Evolutionary conservation across 2,329 filamentous ascomycete species (phyloP).

Genomic region (Neonectria ditissima): DNA sequence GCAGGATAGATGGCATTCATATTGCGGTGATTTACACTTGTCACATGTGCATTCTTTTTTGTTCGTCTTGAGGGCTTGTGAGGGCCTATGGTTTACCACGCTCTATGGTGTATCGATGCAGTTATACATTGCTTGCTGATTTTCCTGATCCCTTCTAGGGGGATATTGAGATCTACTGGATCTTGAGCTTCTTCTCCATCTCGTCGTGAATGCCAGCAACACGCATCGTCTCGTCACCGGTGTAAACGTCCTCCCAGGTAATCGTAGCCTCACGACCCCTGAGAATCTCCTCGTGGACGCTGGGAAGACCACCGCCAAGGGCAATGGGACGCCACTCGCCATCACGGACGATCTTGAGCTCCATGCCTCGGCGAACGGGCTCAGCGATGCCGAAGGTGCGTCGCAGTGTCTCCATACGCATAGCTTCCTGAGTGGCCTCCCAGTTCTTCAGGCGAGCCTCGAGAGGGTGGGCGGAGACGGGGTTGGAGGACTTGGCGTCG

Average conservation of each 20-base stretch:
- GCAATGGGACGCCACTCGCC: constrained; percentile 83
- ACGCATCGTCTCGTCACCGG: constrained; percentile 79
- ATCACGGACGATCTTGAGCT: constrained; percentile 86
- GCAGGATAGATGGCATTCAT: constrained; percentile 35
- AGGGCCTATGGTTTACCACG: constrained; percentile 19
- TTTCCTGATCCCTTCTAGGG: constrained; percentile 9
- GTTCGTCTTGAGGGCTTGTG: not conserved
- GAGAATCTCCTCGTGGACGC: constrained; percentile 91
- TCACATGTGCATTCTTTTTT: not conserved
- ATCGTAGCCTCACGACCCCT: constrained; percentile 81
- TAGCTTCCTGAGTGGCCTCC: constrained; percentile 86
- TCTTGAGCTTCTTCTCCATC: constrained; percentile 92
- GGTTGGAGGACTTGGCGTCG: constrained; percentile 57
- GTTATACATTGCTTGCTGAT: constrained; percentile 32
- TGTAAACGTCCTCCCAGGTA: constrained; percentile 94
- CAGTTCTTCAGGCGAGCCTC: constrained; percentile 90
- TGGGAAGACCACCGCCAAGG: constrained; percentile 69
- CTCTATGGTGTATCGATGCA: constrained; percentile 36
- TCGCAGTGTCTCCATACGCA: constrained; percentile 90
- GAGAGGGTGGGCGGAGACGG: constrained; percentile 83
- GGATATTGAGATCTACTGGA: constrained; percentile 55
- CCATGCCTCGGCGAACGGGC: constrained; percentile 93
- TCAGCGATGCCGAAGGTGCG: constrained; percentile 92
- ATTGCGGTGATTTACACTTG: constrained; percentile 21
- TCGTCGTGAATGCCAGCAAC: constrained; percentile 85